phyloP scores from a whole-genome alignment of 129 eudicot genomes.

The Tanacetum coccineum region DNA sequence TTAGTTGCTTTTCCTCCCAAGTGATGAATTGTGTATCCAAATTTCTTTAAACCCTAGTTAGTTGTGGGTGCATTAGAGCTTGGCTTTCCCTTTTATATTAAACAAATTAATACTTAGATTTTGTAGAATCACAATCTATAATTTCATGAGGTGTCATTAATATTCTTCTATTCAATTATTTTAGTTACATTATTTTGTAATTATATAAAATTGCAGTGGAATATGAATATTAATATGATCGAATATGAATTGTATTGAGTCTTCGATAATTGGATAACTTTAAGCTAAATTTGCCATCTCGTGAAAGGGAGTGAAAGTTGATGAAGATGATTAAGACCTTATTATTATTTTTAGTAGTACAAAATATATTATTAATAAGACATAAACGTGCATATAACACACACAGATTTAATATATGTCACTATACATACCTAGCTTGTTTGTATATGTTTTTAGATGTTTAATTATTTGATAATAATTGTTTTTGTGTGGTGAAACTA shows the following conservation, averaged over 20 bases:
- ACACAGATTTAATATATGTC: not conserved
- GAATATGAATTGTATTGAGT: not conserved
- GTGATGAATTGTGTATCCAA: conserved; percentile 2
- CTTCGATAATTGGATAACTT: not conserved
- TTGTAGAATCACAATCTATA: conserved; percentile 7
- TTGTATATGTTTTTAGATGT: not conserved
- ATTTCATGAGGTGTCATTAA: conserved; percentile 3
- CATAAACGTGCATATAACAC: conserved; percentile 18
- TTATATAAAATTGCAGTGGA: not conserved
- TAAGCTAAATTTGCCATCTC: not conserved
- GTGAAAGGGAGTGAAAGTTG: conserved; percentile 26
- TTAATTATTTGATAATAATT: not conserved
- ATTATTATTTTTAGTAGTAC: conserved; percentile 5
- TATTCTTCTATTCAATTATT: not conserved
- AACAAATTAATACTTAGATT: conserved; percentile 7
- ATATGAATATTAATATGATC: not conserved
- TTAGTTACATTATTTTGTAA: conserved; percentile 13
- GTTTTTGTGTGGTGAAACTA: conserved; percentile 19
- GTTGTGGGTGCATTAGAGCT: conserved; percentile 8
- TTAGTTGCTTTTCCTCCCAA: conserved; percentile 3
- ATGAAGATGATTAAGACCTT: conserved; percentile 18
- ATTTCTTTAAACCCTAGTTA: not conserved
- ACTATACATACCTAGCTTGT: conserved; percentile 7
- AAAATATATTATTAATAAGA: not conserved
- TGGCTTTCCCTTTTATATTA: not conserved